These are phyloP conservation scores for Neurospora sp. DNA, from an alignment of 495 filamentous ascomycete genomes.

Conservation along the genomic window DNA sequence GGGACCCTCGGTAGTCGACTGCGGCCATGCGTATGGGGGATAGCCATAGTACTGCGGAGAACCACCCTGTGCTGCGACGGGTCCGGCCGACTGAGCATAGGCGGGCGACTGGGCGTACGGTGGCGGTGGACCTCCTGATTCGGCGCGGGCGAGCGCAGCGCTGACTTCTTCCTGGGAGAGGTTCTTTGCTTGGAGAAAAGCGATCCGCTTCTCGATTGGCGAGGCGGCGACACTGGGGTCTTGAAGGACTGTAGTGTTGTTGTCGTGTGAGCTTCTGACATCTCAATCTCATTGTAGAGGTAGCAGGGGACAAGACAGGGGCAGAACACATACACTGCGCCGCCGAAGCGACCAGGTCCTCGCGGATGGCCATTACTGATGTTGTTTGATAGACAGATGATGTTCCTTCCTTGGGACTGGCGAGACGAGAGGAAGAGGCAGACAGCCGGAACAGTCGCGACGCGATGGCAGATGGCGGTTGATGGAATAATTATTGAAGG, in stretches of 20 bases:
- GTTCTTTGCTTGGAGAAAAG: slow-evolving; percentile 94
- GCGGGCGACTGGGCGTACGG: slow-evolving; percentile 39
- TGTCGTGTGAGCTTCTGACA: not conserved
- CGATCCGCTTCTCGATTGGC: slow-evolving; percentile 82
- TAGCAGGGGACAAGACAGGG: slow-evolving; percentile 9
- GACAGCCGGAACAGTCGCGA: not conserved
- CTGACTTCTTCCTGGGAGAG: slow-evolving; percentile 93
- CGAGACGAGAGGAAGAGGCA: not conserved
- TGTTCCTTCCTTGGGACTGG: not conserved
- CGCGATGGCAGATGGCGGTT: not conserved
- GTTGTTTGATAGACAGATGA: not conserved
- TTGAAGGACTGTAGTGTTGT: slow-evolving; percentile 61
- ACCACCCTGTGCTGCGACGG: slow-evolving; percentile 32
- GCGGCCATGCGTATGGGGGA: slow-evolving; percentile 52
- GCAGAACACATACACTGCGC: slow-evolving; percentile 40
- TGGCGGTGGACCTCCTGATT: slow-evolving; percentile 38
- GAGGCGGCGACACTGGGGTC: slow-evolving; percentile 85
- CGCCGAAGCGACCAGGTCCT: slow-evolving; percentile 78
- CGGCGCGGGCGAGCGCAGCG: slow-evolving; percentile 64
- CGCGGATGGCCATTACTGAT: slow-evolving; percentile 60
- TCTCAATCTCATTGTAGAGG: slow-evolving; percentile 2
- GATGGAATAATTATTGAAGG: not conserved
- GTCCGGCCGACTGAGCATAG: slow-evolving; percentile 7
- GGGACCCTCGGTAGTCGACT: slow-evolving; percentile 58
- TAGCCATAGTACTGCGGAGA: slow-evolving; percentile 57